Evolutionary conservation across 257 asterid genomes (phyloP).

Genomic region (Lycium ferocissimum): DNA sequence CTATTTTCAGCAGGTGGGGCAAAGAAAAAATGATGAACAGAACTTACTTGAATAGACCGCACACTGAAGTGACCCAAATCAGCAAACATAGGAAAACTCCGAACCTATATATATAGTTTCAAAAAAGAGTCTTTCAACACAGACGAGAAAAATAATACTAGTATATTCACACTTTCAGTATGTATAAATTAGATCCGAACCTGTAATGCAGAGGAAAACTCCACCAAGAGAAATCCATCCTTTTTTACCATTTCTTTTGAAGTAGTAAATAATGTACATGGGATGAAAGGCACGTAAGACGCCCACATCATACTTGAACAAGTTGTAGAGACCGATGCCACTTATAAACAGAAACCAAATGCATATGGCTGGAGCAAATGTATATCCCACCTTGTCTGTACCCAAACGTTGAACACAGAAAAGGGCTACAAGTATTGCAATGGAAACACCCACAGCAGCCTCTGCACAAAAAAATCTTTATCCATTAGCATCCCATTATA

Average conservation of each 20-base stretch:
- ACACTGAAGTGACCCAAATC: slow-evolving; percentile 77
- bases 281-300: slow-evolving; percentile 62
- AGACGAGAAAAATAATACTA: neutral
- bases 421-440: slow-evolving; percentile 46
- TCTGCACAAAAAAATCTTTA: slow-evolving; percentile 34
- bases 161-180: neutral
- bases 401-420: slow-evolving; percentile 64
- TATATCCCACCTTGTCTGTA: slow-evolving; percentile 67
- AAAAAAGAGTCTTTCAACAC: neutral
- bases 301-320: slow-evolving; percentile 50
- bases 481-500: neutral
- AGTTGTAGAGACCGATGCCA: slow-evolving; percentile 56
- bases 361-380: slow-evolving; percentile 57
- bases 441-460: slow-evolving; percentile 47
- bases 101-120: slow-evolving; percentile 46
- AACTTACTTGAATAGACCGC: slow-evolving; percentile 60
- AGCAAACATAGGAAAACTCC: slow-evolving; percentile 77
- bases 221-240: slow-evolving; percentile 77
- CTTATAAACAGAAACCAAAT: slow-evolving; percentile 59
- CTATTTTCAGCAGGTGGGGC: too few relatives aligned
- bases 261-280: slow-evolving; percentile 49
- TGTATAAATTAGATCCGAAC: slow-evolving; percentile 28
- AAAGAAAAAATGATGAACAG: neutral
- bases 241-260: slow-evolving; percentile 46
- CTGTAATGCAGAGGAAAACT: slow-evolving; percentile 56